Conservation (phyloP, 768 basidiomycete species). For the Serendipita vermifera region DNA sequence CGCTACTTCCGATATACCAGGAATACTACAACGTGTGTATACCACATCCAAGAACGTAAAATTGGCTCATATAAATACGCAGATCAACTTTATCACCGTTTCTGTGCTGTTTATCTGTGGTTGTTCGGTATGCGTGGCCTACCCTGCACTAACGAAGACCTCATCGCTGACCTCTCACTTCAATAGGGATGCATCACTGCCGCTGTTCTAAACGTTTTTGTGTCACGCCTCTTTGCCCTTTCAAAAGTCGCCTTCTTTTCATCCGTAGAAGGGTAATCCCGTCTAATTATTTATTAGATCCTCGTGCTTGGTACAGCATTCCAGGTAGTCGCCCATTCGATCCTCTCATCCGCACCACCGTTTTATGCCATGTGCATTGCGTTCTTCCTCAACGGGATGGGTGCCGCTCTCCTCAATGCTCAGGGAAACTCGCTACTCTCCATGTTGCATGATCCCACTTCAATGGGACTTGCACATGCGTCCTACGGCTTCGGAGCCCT, state of each 20-base stretch:
- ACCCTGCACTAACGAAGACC: not conserved
- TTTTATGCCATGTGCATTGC: not conserved
- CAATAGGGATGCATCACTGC: constrained; percentile 1
- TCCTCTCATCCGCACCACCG: not conserved
- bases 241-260: not conserved
- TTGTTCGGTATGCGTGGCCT: not conserved
- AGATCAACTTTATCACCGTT: constrained; percentile 1
- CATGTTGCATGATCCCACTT: constrained; percentile 1
- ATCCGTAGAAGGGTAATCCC: not conserved
- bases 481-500: not conserved
- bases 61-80: not conserved
- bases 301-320: not conserved
- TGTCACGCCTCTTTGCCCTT: not conserved
- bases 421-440: constrained; percentile 3
- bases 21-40: not conserved
- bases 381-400: constrained; percentile 8
- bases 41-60: not conserved
- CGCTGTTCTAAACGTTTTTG: constrained; percentile 8
- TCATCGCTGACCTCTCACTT: not conserved
- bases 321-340: not conserved
- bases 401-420: not conserved
- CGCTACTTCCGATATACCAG: constrained; percentile 1
- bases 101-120: not conserved
- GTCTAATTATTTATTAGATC: not conserved
- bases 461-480: constrained; percentile 2